Percentiles rank a stretch among this genome's conserved stretches.
phyloP scores from a whole-genome alignment of 1,284 basidiomycete genomes.

The Tylopilus sp. region DNA sequence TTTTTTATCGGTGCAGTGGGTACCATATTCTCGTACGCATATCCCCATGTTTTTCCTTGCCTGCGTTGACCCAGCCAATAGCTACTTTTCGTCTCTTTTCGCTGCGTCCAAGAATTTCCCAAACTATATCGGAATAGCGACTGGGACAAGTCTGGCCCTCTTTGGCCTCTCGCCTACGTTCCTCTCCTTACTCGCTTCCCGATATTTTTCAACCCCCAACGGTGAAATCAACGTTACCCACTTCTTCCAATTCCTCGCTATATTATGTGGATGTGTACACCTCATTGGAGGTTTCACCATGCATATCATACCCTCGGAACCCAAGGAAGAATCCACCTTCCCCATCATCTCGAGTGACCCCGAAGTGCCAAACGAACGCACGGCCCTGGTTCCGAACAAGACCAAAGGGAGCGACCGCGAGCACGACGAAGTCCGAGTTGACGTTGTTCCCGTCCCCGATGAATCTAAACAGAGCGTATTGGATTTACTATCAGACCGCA shows the following conservation, averaged over 20 bases:
- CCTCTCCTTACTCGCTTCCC: slow-evolving; percentile 61
- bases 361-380: slow-evolving; percentile 39
- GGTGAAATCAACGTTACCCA: slow-evolving; percentile 51
- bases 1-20: slow-evolving; percentile 64
- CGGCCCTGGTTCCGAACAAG: slow-evolving; percentile 39
- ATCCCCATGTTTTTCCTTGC: not conserved
- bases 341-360: slow-evolving; percentile 37
- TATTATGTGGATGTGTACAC: slow-evolving; percentile 51
- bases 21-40: slow-evolving; percentile 64
- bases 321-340: slow-evolving; percentile 17
- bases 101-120: slow-evolving; percentile 70
- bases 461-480: slow-evolving; percentile 26
- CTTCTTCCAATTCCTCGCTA: slow-evolving; percentile 57
- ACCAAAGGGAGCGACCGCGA: slow-evolving; percentile 11
- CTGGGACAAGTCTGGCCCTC: slow-evolving; percentile 63
- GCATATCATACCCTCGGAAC: slow-evolving; percentile 22
- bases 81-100: slow-evolving; percentile 73
- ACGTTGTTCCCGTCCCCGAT: slow-evolving; percentile 26
- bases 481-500: slow-evolving; percentile 49
- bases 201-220: slow-evolving; percentile 49
- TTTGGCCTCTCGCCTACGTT: slow-evolving; percentile 76
- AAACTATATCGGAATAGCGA: slow-evolving; percentile 57
- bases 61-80: slow-evolving; percentile 26
- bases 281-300: slow-evolving; percentile 50
- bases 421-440: slow-evolving; percentile 12